Evolutionary conservation across 495 filamentous ascomycete species (phyloP).

Genomic region (Penicillium ucsense): DNA sequence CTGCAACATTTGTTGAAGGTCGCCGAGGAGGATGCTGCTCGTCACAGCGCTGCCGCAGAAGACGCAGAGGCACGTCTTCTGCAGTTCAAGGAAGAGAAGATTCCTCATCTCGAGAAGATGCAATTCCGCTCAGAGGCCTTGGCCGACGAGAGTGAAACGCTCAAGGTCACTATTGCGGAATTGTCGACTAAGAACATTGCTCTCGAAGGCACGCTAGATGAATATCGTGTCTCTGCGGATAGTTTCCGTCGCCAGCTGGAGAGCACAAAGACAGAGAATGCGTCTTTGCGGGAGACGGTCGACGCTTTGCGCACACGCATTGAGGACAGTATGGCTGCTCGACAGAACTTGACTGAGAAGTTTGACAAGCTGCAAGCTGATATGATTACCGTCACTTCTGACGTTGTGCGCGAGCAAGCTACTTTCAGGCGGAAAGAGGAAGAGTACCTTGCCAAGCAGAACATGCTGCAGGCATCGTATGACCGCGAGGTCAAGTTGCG

Average conservation of each 20-base stretch:
- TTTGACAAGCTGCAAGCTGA: conserved; percentile 76
- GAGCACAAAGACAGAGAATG: conserved; percentile 44
- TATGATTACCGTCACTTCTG: conserved; percentile 64
- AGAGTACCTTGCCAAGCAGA: conserved; percentile 60
- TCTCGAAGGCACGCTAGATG: conserved; percentile 49
- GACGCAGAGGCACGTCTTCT: conserved; percentile 50
- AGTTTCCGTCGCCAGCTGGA: conserved; percentile 48
- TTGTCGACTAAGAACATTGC: conserved; percentile 47
- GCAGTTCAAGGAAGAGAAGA: conserved; percentile 44
- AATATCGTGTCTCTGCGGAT: conserved; percentile 48
- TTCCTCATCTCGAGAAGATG: conserved; percentile 37
- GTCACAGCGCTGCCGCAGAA: conserved; percentile 58
- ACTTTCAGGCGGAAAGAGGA: conserved; percentile 63
- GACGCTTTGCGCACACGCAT: conserved; percentile 62
- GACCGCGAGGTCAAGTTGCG: conserved; percentile 68
- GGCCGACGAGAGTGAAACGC: conserved; percentile 52
- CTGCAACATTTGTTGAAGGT: conserved; percentile 59
- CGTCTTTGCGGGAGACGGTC: conserved; percentile 53
- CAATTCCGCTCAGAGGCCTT: conserved; percentile 53
- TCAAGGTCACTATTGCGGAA: conserved; percentile 56
- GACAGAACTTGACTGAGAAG: conserved; percentile 68
- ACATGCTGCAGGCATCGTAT: conserved; percentile 67
- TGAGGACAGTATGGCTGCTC: conserved; percentile 71
- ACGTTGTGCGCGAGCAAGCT: conserved; percentile 73
- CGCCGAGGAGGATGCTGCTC: conserved; percentile 61